Conservation (phyloP, 1,139 yeast species). For the Blastobotrys aristatus region DNA sequence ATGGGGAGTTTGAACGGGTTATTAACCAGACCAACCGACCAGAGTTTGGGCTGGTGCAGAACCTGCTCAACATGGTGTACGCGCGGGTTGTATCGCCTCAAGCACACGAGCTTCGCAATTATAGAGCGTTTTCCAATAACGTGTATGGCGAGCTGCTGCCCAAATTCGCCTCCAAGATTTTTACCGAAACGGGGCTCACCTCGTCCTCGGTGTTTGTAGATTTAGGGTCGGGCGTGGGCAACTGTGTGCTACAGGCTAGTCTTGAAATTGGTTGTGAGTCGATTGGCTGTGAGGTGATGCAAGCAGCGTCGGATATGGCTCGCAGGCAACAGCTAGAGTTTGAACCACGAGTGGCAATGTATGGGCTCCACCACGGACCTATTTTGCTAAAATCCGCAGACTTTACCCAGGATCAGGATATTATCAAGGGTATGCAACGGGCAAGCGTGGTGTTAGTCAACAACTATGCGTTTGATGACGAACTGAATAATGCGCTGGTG, state of each 20-base stretch:
- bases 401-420: slow-evolving; percentile 60
- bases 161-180: slow-evolving; percentile 62
- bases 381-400: slow-evolving; percentile 58
- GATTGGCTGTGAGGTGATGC: slow-evolving; percentile 90
- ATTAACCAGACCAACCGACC: slow-evolving; percentile 39
- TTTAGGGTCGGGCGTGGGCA: slow-evolving; percentile 92
- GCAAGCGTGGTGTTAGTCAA: slow-evolving; percentile 75
- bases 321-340: slow-evolving; percentile 56
- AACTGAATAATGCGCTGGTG: slow-evolving; percentile 63
- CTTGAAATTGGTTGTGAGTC: slow-evolving; percentile 77
- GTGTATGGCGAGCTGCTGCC: slow-evolving; percentile 92
- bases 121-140: slow-evolving; percentile 83
- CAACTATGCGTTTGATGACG: slow-evolving; percentile 75
- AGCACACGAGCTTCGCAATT: slow-evolving; percentile 57
- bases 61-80: slow-evolving; percentile 65
- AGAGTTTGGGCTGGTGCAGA: slow-evolving; percentile 60
- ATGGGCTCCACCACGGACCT: slow-evolving; percentile 58
- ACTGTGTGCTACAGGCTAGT: slow-evolving; percentile 86
- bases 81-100: slow-evolving; percentile 75
- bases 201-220: slow-evolving; percentile 64
- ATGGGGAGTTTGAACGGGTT: slow-evolving; percentile 36
- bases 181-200: slow-evolving; percentile 55
- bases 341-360: slow-evolving; percentile 49
- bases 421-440: slow-evolving; percentile 48
- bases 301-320: slow-evolving; percentile 69